Evolutionary conservation across 2,329 filamentous ascomycete genomes (phyloP).

Genomic region (Ceratocystis smalleyi): DNA sequence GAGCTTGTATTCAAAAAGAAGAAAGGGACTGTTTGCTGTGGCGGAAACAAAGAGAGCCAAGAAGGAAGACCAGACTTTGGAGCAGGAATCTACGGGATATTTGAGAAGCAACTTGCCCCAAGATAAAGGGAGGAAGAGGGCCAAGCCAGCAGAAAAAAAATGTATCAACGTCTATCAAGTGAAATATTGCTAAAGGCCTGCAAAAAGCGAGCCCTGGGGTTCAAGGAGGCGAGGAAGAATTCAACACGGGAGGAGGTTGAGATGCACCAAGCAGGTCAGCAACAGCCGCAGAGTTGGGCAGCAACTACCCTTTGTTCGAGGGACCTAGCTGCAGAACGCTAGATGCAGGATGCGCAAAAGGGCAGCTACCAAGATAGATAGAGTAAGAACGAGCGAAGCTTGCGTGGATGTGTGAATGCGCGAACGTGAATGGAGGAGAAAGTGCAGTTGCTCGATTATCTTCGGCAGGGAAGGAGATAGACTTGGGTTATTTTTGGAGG

Average conservation of each 20-base stretch:
- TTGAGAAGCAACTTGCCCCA: neutral
- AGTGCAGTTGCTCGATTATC: neutral
- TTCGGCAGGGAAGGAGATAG: neutral
- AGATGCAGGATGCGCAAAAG: slow-evolving; percentile 16
- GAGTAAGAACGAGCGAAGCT: neutral
- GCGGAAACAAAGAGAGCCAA: neutral
- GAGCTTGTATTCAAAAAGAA: neutral
- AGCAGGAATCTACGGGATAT: neutral
- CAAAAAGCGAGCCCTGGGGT: neutral
- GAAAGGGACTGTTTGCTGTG: neutral
- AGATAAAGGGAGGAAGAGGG: neutral
- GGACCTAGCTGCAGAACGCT: slow-evolving; percentile 12
- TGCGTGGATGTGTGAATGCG: neutral
- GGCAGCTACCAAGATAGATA: slow-evolving; percentile 4
- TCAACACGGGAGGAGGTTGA: neutral
- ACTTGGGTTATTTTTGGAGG: neutral
- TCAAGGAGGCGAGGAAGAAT: neutral
- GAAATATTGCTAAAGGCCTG: neutral
- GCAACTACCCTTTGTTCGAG: slow-evolving; percentile 13
- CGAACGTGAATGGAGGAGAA: neutral
- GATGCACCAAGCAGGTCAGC: neutral
- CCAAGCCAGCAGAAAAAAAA: neutral
- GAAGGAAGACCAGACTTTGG: neutral
- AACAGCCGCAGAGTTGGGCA: slow-evolving; percentile 13
- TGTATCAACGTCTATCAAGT: neutral